Evolutionary conservation across 805 yeast genomes (phyloP).

Genomic region (Pichia heedii): DNA sequence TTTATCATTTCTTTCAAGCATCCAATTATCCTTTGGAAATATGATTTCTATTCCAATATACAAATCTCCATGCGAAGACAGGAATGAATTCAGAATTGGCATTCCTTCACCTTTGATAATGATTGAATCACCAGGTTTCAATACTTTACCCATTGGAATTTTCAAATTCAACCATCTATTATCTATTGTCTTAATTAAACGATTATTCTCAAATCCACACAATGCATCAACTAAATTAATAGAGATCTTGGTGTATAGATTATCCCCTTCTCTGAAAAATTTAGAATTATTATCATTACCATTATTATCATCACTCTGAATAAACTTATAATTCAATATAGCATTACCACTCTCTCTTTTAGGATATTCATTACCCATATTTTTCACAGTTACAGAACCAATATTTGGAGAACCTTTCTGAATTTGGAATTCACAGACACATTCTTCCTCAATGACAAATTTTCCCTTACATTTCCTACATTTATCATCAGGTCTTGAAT

Average conservation of each 20-base stretch:
- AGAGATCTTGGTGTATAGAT: slow-evolving; percentile 49
- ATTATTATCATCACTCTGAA: slow-evolving; percentile 30
- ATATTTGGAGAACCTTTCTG: slow-evolving; percentile 59
- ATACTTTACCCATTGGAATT: slow-evolving; percentile 69
- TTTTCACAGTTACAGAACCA: slow-evolving; percentile 51
- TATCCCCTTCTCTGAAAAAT: slow-evolving; percentile 45
- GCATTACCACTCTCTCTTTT: slow-evolving; percentile 74
- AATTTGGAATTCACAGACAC: slow-evolving; percentile 68
- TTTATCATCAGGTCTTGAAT: slow-evolving; percentile 52
- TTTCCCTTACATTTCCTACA: slow-evolving; percentile 73
- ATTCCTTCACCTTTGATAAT: slow-evolving; percentile 70
- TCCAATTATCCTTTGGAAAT: slow-evolving; percentile 84
- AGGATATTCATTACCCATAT: slow-evolving; percentile 71
- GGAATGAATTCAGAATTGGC: slow-evolving; percentile 42
- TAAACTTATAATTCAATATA: slow-evolving; percentile 47
- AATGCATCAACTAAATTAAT: slow-evolving; percentile 74
- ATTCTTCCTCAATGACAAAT: slow-evolving; percentile 52
- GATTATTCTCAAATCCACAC: slow-evolving; percentile 64
- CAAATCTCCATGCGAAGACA: slow-evolving; percentile 48
- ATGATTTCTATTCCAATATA: slow-evolving; percentile 63
- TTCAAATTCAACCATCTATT: slow-evolving; percentile 60
- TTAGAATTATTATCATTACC: slow-evolving; percentile 10
- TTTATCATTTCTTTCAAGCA: slow-evolving; percentile 60
- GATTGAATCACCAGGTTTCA: slow-evolving; percentile 66
- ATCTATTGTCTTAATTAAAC: slow-evolving; percentile 66